Evolutionary conservation across 2,329 filamentous ascomycete genomes (phyloP), one percentile per base, ranked within the genome.

Genomic region (Mycosphaerella arachidis): DNA sequence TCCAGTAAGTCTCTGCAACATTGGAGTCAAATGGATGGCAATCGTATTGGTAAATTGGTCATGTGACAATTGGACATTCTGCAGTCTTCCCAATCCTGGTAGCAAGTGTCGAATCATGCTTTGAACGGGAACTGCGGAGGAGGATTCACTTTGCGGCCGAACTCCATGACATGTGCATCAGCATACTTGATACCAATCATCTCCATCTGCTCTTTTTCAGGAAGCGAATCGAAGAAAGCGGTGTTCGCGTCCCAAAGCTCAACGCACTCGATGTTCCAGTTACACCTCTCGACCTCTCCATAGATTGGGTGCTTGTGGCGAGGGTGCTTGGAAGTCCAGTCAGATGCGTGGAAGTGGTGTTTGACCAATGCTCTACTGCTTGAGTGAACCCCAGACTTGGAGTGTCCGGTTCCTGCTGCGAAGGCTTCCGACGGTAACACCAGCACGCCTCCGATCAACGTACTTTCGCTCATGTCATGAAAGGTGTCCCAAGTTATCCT

Each of bases 331-430:
- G 80, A 81, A 1, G 87, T 87, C 87, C 87, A 90, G 58, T 84
- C 82, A 1, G 86, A 89, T 0, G 87, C 87, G 70, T 90, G 87
- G 67, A 89, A 90, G 71, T 89, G 86, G 68, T 90, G 87, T 71
- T 86, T 87, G 27, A 90, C 86, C 1, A 90, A 76, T 1, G 87
- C 87, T 18, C 80, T 80, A 51, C 84, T 78, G 1, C 86, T 80
- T 55, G 86, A 81, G 71, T 90, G 87, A 67, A 86, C 89, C 8
- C 86, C 87, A 0, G 86, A 88, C 68, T 89, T 82, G 0, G 87
- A 89, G 71, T 90, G 87, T 7, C 87, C 87, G 70, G 89, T 86
- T 12, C 86, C 86, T 0, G 86, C 87, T 9, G 87, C 87, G 65
- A 90, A 90, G 0, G 86, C 86, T 72, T 90, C 86, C 3, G 89